Base-by-base conservation (phyloP, 345 rosid genomes). In the Draba incana region DNA sequence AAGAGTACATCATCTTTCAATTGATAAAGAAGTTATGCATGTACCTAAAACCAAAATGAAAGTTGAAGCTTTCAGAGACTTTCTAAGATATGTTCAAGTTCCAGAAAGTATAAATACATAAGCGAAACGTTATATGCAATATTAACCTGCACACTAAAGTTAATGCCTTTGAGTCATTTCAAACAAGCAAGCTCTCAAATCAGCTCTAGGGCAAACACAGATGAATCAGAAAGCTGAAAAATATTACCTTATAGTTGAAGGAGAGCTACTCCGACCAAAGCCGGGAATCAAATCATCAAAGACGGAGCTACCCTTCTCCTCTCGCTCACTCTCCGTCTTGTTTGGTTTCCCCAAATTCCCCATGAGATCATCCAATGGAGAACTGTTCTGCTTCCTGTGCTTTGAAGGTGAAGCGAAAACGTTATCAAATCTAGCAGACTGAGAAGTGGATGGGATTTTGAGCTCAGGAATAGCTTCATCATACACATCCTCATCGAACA, bases 201-300 rank as follows among this genome's bases (percentile, higher is more conserved):
- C 45, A 45, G 24, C 10, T 46, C 20, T 14, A 14, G 20, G 11
- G 15, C 12, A 47, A 47, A 39, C 16, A 62, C 10, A 46, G 55
- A 50, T 8, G 3, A 50, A 38, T 5, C 27, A 25, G 51, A 66
- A 66, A 4, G 23, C 48, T 44, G 14, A n/a, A 1, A 31, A 27
- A 38, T 8, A 63, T 49, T 78, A 84, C 88, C 85, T 78, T 24
- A 70, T 48, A 58, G 70, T 6, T 56, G 59, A 49, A 27, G 90
- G 84, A 54, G 89, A 81, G 78, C 75, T 81, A 75, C 79, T 69
- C 56, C 85, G 70, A 65, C 93, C 89, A 66, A 87, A 89, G 41
- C 96, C 93, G 20, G 86, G 83, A 52, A 87, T 79, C 82, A 90
- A 72, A 65, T 90, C 96, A 74, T 87, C 93, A 51, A 90, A 90